Conservation (phyloP, 2,329 filamentous ascomycete species). For the Phoma sp. region DNA sequence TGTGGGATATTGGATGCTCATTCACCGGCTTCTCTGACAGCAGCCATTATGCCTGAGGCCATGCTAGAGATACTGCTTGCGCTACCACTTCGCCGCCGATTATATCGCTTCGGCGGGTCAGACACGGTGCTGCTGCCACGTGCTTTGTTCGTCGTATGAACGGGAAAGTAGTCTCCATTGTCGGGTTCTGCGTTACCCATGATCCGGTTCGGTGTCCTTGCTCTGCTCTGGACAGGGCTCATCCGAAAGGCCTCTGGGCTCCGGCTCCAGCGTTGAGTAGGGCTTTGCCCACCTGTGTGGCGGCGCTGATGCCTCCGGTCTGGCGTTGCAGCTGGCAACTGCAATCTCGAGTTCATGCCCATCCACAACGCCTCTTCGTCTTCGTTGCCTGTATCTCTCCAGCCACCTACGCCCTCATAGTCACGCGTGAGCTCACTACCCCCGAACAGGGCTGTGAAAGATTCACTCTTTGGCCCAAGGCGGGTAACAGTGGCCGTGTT, state of each 20-base stretch:
- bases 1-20: not conserved
- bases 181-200: constrained; percentile 19
- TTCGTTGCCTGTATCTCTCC: constrained; percentile 45
- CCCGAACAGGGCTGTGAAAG: constrained; percentile 44
- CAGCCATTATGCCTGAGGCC: constrained; percentile 18
- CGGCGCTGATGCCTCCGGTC: constrained; percentile 40
- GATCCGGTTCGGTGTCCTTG: constrained; percentile 41
- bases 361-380: constrained; percentile 55
- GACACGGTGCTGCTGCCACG: constrained; percentile 29
- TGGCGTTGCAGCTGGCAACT: constrained; percentile 44
- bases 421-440: constrained; percentile 45
- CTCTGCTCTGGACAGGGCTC: constrained; percentile 47
- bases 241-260: constrained; percentile 46
- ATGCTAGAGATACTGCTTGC: constrained; percentile 30
- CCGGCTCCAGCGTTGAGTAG: constrained; percentile 34
- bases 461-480: constrained; percentile 40
- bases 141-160: constrained; percentile 20
- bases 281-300: constrained; percentile 41
- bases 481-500: constrained; percentile 20
- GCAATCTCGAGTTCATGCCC: constrained; percentile 51
- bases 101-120: constrained; percentile 31
- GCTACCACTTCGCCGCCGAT: constrained; percentile 36
- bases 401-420: constrained; percentile 54
- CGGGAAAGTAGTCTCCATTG: constrained; percentile 37
- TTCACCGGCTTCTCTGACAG: constrained; percentile 19